Evolutionary conservation across 106 monocot species (phyloP).

Genomic region (Acanthochlamys bracteata): DNA sequence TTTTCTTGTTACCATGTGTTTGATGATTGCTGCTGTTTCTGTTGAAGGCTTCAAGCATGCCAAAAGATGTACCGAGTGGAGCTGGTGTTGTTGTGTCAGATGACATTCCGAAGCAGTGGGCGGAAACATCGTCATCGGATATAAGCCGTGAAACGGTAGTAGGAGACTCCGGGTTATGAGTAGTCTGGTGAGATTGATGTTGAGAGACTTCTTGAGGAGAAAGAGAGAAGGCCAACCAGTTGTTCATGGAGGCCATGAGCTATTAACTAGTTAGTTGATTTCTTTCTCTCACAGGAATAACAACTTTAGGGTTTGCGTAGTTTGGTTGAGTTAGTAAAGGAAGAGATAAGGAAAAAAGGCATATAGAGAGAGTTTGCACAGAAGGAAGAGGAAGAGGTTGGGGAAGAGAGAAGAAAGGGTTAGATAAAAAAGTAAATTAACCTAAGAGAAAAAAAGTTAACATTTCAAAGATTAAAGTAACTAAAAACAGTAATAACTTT

Average conservation of each 20-base stretch:
- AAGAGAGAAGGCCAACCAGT: conserved; percentile 92
- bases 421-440: conserved; percentile 2
- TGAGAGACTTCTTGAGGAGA: conserved; percentile 62
- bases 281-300: not conserved
- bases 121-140: conserved; percentile 29
- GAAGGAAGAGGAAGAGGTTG: not conserved
- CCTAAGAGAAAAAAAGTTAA: not conserved
- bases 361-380: not conserved
- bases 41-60: conserved; percentile 51
- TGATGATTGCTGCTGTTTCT: conserved; percentile 30
- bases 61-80: conserved; percentile 33
- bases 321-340: not conserved
- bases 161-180: conserved; percentile 7
- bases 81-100: conserved; percentile 18
- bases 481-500: too few relatives aligned
- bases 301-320: not conserved
- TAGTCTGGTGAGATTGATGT: conserved; percentile 16
- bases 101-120: conserved; percentile 34
- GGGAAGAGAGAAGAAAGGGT: conserved; percentile 1
- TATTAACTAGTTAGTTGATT: too few relatives aligned
- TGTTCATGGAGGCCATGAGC: conserved; percentile 63
- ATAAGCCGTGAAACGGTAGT: conserved; percentile 8
- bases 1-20: conserved; percentile 21
- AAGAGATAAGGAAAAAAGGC: not conserved
- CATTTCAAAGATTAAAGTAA: too few relatives aligned